phyloP scores from a whole-genome alignment of 2,329 filamentous ascomycete genomes.

The Aspergillus thermomutatus region DNA sequence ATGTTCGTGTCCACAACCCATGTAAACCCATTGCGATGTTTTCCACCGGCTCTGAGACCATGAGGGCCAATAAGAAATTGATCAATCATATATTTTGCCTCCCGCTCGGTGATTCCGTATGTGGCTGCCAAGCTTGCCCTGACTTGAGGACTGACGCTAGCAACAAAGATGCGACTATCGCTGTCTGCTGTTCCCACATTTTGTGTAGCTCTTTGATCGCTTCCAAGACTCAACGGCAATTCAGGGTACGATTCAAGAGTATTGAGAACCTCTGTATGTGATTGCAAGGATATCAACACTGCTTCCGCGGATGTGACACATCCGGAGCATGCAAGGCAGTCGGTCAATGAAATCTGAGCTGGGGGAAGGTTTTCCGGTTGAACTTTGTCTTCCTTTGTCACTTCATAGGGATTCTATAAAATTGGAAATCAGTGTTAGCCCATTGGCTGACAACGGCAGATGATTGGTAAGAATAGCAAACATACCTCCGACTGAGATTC shows the following conservation, averaged over 20 bases:
- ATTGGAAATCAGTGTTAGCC: slow-evolving; percentile 18
- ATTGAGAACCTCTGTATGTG: slow-evolving; percentile 83
- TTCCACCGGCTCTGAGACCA: slow-evolving; percentile 68
- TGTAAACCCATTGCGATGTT: slow-evolving; percentile 71
- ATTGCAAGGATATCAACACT: slow-evolving; percentile 92
- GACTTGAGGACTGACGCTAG: slow-evolving; percentile 87
- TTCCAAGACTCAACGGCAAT: slow-evolving; percentile 28
- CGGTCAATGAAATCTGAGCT: slow-evolving; percentile 91
- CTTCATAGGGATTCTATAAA: slow-evolving; percentile 66
- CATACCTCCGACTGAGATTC: slow-evolving; percentile 48
- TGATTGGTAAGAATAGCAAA: slow-evolving; percentile 1
- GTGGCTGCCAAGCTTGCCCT: slow-evolving; percentile 85
- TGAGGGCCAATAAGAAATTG: slow-evolving; percentile 69
- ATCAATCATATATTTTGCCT: slow-evolving; percentile 79
- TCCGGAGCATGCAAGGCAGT: slow-evolving; percentile 94
- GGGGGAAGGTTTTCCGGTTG: slow-evolving; percentile 59
- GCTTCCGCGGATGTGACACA: slow-evolving; percentile 97
- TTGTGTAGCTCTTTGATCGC: slow-evolving; percentile 45
- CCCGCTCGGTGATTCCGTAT: slow-evolving; percentile 67
- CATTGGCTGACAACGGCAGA: slow-evolving; percentile 2
- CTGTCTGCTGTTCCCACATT: slow-evolving; percentile 14
- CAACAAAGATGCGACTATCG: slow-evolving; percentile 77
- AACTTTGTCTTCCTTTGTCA: slow-evolving; percentile 84
- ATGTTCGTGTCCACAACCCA: slow-evolving; percentile 91
- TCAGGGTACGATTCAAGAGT: slow-evolving; percentile 66